Evolutionary conservation across 129 eudicot species (phyloP).

Genomic region (Solidago caesia): DNA sequence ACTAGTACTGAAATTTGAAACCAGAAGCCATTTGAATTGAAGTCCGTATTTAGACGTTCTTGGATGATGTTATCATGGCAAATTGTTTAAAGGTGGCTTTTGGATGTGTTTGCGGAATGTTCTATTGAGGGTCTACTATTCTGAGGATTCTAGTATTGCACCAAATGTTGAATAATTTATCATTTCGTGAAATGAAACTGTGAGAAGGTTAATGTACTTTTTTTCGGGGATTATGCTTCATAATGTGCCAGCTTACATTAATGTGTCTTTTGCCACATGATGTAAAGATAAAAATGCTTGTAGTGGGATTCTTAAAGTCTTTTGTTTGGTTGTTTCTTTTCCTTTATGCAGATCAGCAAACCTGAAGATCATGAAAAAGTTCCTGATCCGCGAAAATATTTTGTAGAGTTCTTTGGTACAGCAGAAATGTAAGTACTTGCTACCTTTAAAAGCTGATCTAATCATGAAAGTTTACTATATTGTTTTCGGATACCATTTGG

Average conservation of each 20-base stretch:
- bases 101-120: conserved; percentile 32
- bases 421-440: conserved; percentile 76
- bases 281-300: conserved; percentile 17
- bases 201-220: conserved; percentile 29
- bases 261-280: conserved; percentile 20
- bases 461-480: conserved; percentile 7
- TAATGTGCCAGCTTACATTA: conserved; percentile 34
- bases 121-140: conserved; percentile 31
- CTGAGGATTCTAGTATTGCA: conserved; percentile 28
- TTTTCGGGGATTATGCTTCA: conserved; percentile 22
- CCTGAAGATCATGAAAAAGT: conserved; percentile 75
- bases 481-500: conserved; percentile 14
- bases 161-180: conserved; percentile 27
- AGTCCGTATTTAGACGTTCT: conserved; percentile 27
- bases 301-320: conserved; percentile 25
- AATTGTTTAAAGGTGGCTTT: conserved; percentile 26
- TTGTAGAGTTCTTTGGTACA: conserved; percentile 88
- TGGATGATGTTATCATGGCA: conserved; percentile 34
- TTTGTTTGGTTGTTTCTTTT: conserved; percentile 29
- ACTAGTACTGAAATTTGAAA: conserved; percentile 24
- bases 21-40: conserved; percentile 35
- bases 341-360: conserved; percentile 66
- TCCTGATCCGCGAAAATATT: conserved; percentile 79
- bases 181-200: conserved; percentile 22
- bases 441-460: conserved; percentile 4